Evolutionary conservation across 495 filamentous ascomycete species (phyloP), one percentile per base, ranked within the genome.

Genomic region (Neurospora sublineolata): DNA sequence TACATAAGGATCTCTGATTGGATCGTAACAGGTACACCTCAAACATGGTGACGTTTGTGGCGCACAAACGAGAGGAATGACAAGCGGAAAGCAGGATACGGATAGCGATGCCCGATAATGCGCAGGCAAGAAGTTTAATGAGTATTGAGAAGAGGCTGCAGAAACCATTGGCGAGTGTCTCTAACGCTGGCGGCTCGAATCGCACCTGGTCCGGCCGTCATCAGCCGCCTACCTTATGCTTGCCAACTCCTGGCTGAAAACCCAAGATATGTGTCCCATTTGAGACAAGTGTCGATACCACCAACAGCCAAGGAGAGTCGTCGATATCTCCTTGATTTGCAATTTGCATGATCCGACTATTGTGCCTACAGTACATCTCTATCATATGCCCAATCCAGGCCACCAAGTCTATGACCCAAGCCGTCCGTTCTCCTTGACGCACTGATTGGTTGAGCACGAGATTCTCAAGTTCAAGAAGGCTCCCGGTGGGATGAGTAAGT

Each of bases 71-170:
- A 40, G 16, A 3, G 3, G 0, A 40, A 12, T 14, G 12, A 40
- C 12, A 4, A 14, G 39, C 0, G 0, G 3, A 16, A 40, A 0
- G 39, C 0, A 10, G 3, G 39, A 40, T 16, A 4, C 39, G 16
- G 14, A 11, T 11, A 10, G 4, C 4, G 11, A 16, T 40, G 12
- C 2, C 39, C 0, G 9, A 40, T 40, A 3, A 16, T 12, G 12
- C 4, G 0, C 2, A 10, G 10, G 0, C 8, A 2, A 18, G 4
- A 9, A 20, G 0, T 10, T 1, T n/a, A 0, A n/a, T 0, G 3
- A 20, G 10, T 0, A n/a, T 3, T 10, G 18, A n/a, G 41, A n/a
- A 20, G 1, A 44, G 10, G 41, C 1, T 44, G 18, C 3, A 7
- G 1, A n/a, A 18, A 44, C 0, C 16, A 20, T 20, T 1, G 7